Evolutionary conservation across 352 stramenopile species (phyloP).

Genomic region (Pythium myriotylum): DNA sequence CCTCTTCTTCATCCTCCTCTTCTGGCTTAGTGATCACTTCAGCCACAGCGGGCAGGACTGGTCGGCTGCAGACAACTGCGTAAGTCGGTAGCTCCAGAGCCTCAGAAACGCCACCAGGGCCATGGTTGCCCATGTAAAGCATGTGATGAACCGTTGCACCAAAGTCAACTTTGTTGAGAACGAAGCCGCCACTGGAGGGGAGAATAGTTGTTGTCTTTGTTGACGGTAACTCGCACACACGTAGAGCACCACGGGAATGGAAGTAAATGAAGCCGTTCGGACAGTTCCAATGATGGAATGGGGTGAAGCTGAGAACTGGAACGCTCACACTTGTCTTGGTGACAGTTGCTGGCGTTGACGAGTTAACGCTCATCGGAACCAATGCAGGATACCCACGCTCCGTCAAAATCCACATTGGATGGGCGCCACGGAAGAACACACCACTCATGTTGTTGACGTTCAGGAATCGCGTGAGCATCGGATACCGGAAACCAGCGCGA

Average conservation of each 20-base stretch:
- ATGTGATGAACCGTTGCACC: constrained; percentile 78
- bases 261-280: constrained; percentile 90
- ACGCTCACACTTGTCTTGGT: constrained; percentile 51
- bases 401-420: constrained; percentile 85
- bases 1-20: constrained; percentile 59
- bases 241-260: constrained; percentile 75
- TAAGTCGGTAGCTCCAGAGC: constrained; percentile 79
- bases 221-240: constrained; percentile 81
- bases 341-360: constrained; percentile 25
- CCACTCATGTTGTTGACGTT: constrained; percentile 88
- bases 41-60: constrained; percentile 53
- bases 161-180: constrained; percentile 82
- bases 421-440: constrained; percentile 80
- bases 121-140: constrained; percentile 75
- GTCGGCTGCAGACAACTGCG: constrained; percentile 72
- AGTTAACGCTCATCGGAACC: constrained; percentile 73
- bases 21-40: constrained; percentile 66
- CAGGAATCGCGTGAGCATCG: constrained; percentile 81
- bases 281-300: constrained; percentile 89
- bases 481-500: constrained; percentile 79
- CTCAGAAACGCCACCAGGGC: constrained; percentile 76
- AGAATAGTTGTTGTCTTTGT: constrained; percentile 75
- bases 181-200: constrained; percentile 69
- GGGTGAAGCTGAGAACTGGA: constrained; percentile 84
- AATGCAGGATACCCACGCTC: constrained; percentile 68